Conservation (phyloP, 1,284 basidiomycete genomes). For the Naganishia sp. region DNA sequence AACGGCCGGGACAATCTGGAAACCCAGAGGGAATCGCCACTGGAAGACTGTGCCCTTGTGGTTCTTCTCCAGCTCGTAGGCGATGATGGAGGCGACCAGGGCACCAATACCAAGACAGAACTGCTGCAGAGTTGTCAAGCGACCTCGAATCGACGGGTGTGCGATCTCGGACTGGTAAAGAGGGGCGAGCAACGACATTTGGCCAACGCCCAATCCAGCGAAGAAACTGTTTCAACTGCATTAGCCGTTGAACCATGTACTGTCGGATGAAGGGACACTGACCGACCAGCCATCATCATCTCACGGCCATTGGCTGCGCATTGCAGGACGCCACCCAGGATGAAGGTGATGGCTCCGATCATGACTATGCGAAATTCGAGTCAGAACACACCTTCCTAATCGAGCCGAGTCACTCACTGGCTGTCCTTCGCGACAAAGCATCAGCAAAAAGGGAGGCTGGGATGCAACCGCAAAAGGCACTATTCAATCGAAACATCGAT, state of each 20-base stretch:
- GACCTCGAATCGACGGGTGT: conserved; percentile 64
- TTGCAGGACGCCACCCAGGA: conserved; percentile 60
- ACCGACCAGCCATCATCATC: conserved; percentile 62
- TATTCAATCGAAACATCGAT: conserved; percentile 7
- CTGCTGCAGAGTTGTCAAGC: conserved; percentile 62
- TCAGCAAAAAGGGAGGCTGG: conserved; percentile 51
- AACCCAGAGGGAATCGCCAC: conserved; percentile 60
- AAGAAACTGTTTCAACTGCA: conserved; percentile 5
- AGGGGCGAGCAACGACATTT: conserved; percentile 62
- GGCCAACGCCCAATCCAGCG: conserved; percentile 57
- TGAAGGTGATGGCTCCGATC: conserved; percentile 48
- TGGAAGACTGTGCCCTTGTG: conserved; percentile 47
- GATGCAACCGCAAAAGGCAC: conserved; percentile 48
- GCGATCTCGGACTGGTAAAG: conserved; percentile 64
- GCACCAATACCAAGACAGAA: conserved; percentile 59
- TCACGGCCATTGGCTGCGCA: conserved; percentile 57
- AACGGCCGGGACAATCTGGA: conserved; percentile 57
- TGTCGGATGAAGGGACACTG: conserved; percentile 34
- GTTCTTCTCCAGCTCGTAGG: conserved; percentile 53
- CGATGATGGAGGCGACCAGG: conserved; percentile 54
- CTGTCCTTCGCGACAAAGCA: conserved; percentile 46
- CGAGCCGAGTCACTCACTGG: conserved; percentile 38
- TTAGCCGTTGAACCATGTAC: neutral
- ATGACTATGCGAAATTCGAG: neutral
- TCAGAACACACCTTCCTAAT: neutral